A percentile compares a stretch with the other conserved stretches of the same genome.
Conservation (phyloP, 345 rosid species). For the Schrenkiella parvula region DNA sequence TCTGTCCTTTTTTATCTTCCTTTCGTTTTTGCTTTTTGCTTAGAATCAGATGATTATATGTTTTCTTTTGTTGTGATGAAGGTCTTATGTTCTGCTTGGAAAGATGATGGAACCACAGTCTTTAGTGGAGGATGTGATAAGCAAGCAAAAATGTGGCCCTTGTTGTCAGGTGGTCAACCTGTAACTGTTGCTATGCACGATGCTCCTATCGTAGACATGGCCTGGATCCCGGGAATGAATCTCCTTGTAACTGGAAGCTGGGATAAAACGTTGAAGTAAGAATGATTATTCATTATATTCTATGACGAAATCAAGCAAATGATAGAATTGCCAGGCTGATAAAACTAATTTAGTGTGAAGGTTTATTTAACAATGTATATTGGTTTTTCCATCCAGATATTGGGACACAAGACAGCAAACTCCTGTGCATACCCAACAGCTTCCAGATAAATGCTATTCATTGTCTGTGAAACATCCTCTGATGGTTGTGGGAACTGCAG, state of each 20-base stretch:
- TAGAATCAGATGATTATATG: background rate
- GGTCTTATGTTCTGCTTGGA: conserved; percentile 95
- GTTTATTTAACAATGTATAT: background rate
- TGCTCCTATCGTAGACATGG: conserved; percentile 69
- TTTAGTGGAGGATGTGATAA: conserved; percentile 97
- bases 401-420: conserved; percentile 90
- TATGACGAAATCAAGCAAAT: background rate
- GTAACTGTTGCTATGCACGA: conserved; percentile 94
- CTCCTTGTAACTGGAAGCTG: conserved; percentile 84
- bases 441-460: conserved; percentile 90
- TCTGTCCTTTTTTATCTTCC: background rate
- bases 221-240: conserved; percentile 95
- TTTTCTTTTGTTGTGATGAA: conserved; percentile 16
- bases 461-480: conserved; percentile 79
- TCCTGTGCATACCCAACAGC: conserved; percentile 91
- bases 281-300: background rate
- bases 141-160: conserved; percentile 99
- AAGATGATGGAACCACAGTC: conserved; percentile 95
- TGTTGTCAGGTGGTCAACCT: conserved; percentile 79
- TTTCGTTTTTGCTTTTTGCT: background rate
- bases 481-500: conserved; percentile 99
- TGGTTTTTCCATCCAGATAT: conserved; percentile 45
- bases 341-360: background rate
- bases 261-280: conserved; percentile 91
- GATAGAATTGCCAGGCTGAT: background rate